phyloP scores from a whole-genome alignment of 2,329 filamentous ascomycete species.

The Tolypocladium nubicola region DNA sequence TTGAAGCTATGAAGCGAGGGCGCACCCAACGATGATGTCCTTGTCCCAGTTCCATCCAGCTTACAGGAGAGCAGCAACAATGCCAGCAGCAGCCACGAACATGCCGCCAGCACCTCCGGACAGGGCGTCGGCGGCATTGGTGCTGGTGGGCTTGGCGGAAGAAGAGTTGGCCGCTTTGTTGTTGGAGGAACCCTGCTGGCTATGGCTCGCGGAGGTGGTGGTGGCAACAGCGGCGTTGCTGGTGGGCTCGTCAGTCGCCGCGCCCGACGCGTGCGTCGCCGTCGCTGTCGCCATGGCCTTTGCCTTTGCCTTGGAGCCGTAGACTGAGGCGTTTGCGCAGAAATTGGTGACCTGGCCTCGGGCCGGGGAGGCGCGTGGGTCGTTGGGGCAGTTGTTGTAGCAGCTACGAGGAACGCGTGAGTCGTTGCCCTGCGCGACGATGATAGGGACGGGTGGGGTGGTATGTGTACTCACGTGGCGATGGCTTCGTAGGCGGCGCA shows the following conservation, averaged over 20 bases:
- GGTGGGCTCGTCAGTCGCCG: slow-evolving; percentile 10
- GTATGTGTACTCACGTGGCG: slow-evolving; percentile 28
- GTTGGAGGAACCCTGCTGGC: slow-evolving; percentile 8
- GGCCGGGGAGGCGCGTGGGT: slow-evolving; percentile 23
- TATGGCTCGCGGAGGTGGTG: slow-evolving; percentile 9
- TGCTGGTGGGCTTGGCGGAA: slow-evolving; percentile 11
- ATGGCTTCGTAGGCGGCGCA: slow-evolving; percentile 34
- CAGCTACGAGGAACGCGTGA: slow-evolving; percentile 23
- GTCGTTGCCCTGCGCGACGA: background rate
- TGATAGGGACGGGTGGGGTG: background rate
- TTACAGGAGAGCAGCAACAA: slow-evolving; percentile 26
- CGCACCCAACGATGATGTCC: background rate
- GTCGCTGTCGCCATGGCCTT: slow-evolving; percentile 10
- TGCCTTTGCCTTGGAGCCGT: slow-evolving; percentile 22
- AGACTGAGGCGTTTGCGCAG: slow-evolving; percentile 35
- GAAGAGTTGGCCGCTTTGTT: slow-evolving; percentile 1
- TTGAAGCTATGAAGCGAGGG: background rate
- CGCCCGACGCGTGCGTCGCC: slow-evolving; percentile 1
- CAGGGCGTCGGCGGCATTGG: slow-evolving; percentile 13
- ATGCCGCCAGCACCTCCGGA: slow-evolving; percentile 21
- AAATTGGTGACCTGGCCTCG: slow-evolving; percentile 28
- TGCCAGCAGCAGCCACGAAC: slow-evolving; percentile 25
- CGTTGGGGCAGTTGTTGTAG: slow-evolving; percentile 47
- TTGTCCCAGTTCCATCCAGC: background rate
- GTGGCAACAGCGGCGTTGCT: slow-evolving; percentile 10